These are phyloP conservation scores for Skeletonema grethae DNA, from an alignment of 108 stramenopile species.

Conservation along the genomic window DNA sequence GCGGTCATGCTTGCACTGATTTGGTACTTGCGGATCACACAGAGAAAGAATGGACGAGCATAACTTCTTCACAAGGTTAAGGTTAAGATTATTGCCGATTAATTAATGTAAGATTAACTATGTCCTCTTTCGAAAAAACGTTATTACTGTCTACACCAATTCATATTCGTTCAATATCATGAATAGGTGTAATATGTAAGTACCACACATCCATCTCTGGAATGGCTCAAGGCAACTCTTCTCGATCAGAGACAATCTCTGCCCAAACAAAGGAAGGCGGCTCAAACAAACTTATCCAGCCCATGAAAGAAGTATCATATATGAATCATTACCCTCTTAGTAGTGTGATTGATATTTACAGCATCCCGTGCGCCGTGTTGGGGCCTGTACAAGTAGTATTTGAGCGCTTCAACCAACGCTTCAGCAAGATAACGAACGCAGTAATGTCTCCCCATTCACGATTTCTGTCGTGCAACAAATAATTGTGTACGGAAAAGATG, in stretches of 20 bases:
- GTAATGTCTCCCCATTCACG: conserved; percentile 69
- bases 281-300: conserved; percentile 19
- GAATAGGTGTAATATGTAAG: too few relatives aligned
- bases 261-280: conserved; percentile 13
- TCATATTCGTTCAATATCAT: too few relatives aligned
- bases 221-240: not conserved
- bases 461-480: conserved; percentile 70
- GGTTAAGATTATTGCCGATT: not conserved
- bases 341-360: too few relatives aligned
- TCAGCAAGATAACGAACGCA: conserved; percentile 59
- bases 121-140: too few relatives aligned
- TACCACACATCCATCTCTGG: too few relatives aligned
- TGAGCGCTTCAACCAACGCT: too few relatives aligned
- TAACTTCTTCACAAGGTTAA: not conserved
- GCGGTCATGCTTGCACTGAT: not conserved
- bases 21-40: not conserved
- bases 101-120: too few relatives aligned
- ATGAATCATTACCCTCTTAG: too few relatives aligned
- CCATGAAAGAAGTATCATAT: not conserved
- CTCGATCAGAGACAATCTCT: conserved; percentile 7
- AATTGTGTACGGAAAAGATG: conserved; percentile 77
- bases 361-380: too few relatives aligned
- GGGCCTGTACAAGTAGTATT: too few relatives aligned
- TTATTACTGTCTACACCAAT: too few relatives aligned
- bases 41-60: not conserved